Evolutionary conservation across 257 asterid species (phyloP).

Genomic region (Solanum tarapatanum): DNA sequence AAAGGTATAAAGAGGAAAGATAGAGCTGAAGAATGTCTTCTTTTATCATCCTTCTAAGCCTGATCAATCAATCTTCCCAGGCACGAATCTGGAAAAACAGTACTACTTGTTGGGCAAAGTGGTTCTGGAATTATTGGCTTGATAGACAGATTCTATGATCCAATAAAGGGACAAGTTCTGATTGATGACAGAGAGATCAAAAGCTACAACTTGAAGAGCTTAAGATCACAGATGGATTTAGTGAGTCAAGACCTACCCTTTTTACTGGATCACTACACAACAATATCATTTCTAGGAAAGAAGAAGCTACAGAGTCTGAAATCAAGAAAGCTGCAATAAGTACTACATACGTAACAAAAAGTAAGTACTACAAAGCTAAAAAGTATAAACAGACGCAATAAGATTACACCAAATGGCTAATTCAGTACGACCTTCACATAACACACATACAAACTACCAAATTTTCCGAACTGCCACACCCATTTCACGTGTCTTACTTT

Average conservation of each 20-base stretch:
- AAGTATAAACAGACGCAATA: neutral
- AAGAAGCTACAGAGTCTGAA: conserved; percentile 48
- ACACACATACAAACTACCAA: neutral
- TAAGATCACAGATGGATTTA: conserved; percentile 51
- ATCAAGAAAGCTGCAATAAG: conserved; percentile 38
- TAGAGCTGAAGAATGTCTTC: conserved; percentile 36
- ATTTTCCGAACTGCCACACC: neutral
- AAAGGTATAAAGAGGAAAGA: conserved; percentile 22
- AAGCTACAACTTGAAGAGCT: conserved; percentile 34
- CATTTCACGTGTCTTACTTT: neutral
- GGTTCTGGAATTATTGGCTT: conserved; percentile 54
- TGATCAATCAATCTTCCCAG: conserved; percentile 49
- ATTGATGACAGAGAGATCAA: conserved; percentile 45
- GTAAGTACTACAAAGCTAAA: neutral
- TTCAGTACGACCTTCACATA: neutral
- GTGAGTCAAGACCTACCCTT: conserved; percentile 63
- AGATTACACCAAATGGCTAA: neutral
- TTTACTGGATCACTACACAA: conserved; percentile 39
- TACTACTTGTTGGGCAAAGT: conserved; percentile 67
- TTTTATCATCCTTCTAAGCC: conserved; percentile 57
- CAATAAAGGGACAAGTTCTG: conserved; percentile 36
- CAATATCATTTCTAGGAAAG: conserved; percentile 43
- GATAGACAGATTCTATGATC: conserved; percentile 61
- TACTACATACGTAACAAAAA: no score
- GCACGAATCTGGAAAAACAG: conserved; percentile 34